Base-by-base conservation (phyloP, 2,329 filamentous ascomycete species). In the Microcyclosporella mali region DNA sequence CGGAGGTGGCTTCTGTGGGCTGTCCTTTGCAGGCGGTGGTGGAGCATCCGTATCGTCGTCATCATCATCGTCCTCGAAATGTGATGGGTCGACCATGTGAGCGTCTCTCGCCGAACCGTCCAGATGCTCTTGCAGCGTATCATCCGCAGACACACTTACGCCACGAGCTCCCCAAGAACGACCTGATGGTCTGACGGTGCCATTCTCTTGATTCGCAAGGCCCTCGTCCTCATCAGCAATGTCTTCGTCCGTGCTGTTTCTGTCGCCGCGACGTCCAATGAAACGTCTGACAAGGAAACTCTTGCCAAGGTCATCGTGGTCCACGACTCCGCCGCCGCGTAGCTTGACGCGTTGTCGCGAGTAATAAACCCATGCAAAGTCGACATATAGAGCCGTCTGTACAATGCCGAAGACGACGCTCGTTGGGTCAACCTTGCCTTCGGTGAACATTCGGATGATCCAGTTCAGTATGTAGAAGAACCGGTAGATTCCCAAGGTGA, bases 331-430 rank as follows among this genome's bases (percentile, higher is more conserved):
- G 33, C 90, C 90, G 53, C 80, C 82, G 49, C 90, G 79, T 12
- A 97, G 81, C 81, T 95, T 95, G 60, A 97, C 88, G 44, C 89
- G 80, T 70, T 95, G 90, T 51, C 90, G 79, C 9, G 84, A 85
- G 70, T 86, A 95, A 72, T 97, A 97, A 1, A 97, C 88, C 88
- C 89, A 95, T 28, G 88, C 88, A 62, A 97, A 97, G 67, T 97
- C 90, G 55, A 89, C 64, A 66, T 95, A 95, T 33, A 95, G 78
- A 1, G 84, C 81, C 0, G 88, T 95, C 69, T 97, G 90, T 18
- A 97, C 72, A 46, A 94, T 70, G 43, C 90, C 90, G 58, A 94
- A 95, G 48, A 94, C 78, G 61, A 92, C 79, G 6, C 85, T 82
- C 8, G 90, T 78, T 3, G 79, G 74, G 27, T 56, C 51, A 47